phyloP scores from a whole-genome alignment of 2,329 filamentous ascomycete species.

The Verticillium albo-atrum region DNA sequence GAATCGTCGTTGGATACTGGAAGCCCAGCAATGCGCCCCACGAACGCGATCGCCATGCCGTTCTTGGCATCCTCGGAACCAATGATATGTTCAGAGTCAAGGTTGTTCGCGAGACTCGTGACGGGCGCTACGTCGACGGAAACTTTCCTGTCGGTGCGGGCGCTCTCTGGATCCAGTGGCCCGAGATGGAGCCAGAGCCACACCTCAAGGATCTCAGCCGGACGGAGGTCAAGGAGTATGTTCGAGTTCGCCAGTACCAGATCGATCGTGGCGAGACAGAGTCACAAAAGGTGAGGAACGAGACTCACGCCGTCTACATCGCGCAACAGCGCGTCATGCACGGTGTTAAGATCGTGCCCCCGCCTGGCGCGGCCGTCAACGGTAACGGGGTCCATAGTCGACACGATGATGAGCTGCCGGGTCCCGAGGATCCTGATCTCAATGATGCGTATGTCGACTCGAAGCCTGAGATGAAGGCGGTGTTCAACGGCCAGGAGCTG shows the following conservation, averaged over 20 bases:
- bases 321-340: constrained; percentile 40
- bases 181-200: constrained; percentile 55
- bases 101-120: constrained; percentile 54
- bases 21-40: constrained; percentile 44
- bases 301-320: constrained; percentile 45
- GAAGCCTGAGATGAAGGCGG: background rate
- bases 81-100: constrained; percentile 65
- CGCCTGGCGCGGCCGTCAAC: constrained; percentile 4
- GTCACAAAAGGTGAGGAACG: constrained; percentile 44
- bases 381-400: background rate
- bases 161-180: constrained; percentile 58
- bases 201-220: constrained; percentile 48
- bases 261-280: constrained; percentile 48
- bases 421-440: background rate
- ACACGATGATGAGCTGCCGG: background rate
- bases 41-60: constrained; percentile 52
- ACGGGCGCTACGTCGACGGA: constrained; percentile 52
- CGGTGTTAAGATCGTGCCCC: constrained; percentile 17
- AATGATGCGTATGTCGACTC: background rate
- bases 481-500: background rate
- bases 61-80: constrained; percentile 57
- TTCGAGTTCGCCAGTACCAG: constrained; percentile 55
- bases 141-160: constrained; percentile 59
- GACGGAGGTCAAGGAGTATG: constrained; percentile 59
- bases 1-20: constrained; percentile 58